Evolutionary conservation across 805 yeast genomes (phyloP), one percentile per base, ranked within the genome.

Genomic region (Candida maesae): DNA sequence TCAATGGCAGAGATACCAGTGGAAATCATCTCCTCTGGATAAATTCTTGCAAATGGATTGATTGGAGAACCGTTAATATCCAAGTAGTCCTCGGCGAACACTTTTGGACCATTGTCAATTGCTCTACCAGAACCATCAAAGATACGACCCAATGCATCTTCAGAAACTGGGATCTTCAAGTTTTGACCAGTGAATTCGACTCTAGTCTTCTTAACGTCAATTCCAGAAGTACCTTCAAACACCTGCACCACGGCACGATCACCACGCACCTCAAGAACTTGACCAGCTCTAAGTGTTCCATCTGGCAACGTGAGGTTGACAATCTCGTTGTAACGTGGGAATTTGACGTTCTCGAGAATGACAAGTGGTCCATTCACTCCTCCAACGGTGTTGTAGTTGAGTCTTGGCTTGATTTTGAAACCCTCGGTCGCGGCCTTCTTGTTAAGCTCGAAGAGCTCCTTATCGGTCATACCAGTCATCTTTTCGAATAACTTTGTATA

Each of bases 101-200:
- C 96, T 68, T 85, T 86, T 52, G 99, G 99, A 48, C 99, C 99
- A 56, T 89, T 88, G 65, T 93, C 99, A 56, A 87, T 91, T 45
- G 99, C 95, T 70, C 95, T 81, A 69, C 98, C 99, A 26, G 97
- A 90, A 66, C 99, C 99, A 68, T 93, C 96, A 65, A 93, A 93
- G 51, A 93, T 86, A 74, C 99, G 84, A 51, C 99, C 99, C 61
- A 95, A 74, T 75, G 90, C 83, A 63, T 93, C 99, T 67, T 93
- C 99, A 42, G 95, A 84, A 18, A 93, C 99, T 17, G 98, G 84
- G 51, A 93, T 87, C 66, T 81, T 86, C 74, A 93, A 75, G 66
- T 80, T 86, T 64, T 91, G 81, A 47, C 99, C 99, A 30, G 99
- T 90, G 70, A 93, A 91, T 68, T 95, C 98, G 46, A 95, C 96